Evolutionary conservation across 1,139 yeast species (phyloP), one percentile per base, ranked within the genome.

Genomic region (Nakaseomyces uthaithaninus): DNA sequence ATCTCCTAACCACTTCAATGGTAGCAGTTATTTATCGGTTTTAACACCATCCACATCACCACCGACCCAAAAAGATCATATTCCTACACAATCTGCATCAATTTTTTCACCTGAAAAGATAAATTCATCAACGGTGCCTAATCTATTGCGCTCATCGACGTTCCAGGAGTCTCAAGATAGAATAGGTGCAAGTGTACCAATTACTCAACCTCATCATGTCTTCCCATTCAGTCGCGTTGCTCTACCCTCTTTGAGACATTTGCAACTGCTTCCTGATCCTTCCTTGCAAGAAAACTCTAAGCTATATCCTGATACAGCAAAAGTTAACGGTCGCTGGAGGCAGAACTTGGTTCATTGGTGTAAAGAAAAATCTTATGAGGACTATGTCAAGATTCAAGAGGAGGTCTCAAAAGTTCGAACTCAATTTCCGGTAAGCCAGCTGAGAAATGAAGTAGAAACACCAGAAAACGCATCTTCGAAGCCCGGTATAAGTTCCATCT

Each of bases 241-340:
- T 8, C 39, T 60, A 35, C 64, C 63, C 9, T 50, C 62, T 3
- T 45, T 60, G 16, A 53, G 51, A 39, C 57, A 60, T 40, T 43
- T 60, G 33, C 53, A 55, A 39, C 43, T 60, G 30, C 41, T 59
- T 18, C 62, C 61, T 3, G 51, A 57, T 41, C 59, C 53, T 7
- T 47, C 51, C 12, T 40, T 49, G 8, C 63, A 57, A 40, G 57
- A 56, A 39, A 45, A 50, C 36, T 53, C 64, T 4, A 46, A 46
- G 33, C 39, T 47, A 12, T 60, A 58, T 44, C 63, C 64, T 14
- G 64, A 60, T 38, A 60, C 64, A 2, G 55, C 62, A 7, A 54
- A 50, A 27, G 43, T 38, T 9, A 59, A 62, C 1, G 52, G 56
- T 15, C 28, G 45, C 18, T 59, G 64, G 64, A 55, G 51, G 37